Evolutionary conservation across 2,329 filamentous ascomycete genomes (phyloP).

Genomic region (Apiospora kogelbergensis): DNA sequence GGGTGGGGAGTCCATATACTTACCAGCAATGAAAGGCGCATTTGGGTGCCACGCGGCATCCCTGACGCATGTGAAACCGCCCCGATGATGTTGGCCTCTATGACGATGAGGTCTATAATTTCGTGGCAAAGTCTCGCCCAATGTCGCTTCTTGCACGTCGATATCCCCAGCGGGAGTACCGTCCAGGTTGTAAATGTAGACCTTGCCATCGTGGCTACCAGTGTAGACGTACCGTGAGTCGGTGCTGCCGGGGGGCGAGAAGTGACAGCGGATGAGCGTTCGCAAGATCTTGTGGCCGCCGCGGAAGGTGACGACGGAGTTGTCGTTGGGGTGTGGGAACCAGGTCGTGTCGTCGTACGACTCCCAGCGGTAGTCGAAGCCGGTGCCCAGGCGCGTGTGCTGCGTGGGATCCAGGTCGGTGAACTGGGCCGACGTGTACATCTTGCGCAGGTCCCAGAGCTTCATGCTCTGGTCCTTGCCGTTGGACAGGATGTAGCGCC

Average conservation of each 20-base stretch:
- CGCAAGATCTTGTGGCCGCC: constrained; percentile 87
- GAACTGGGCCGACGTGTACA: constrained; percentile 71
- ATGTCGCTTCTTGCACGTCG: constrained; percentile 72
- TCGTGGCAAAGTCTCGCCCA: constrained; percentile 54
- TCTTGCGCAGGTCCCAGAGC: constrained; percentile 91
- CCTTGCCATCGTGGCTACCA: constrained; percentile 84
- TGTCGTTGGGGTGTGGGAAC: constrained; percentile 78
- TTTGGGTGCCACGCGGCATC: constrained; percentile 91
- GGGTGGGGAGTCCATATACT: constrained; percentile 27
- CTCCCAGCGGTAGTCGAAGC: constrained; percentile 75
- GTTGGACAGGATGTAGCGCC: constrained; percentile 85
- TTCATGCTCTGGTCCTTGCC: constrained; percentile 97
- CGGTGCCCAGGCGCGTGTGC: constrained; percentile 48
- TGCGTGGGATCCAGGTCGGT: constrained; percentile 54
- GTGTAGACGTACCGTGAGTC: constrained; percentile 92
- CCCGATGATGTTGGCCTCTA: constrained; percentile 48
- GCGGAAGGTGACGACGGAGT: constrained; percentile 89
- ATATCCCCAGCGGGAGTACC: constrained; percentile 77
- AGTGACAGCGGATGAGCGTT: constrained; percentile 93
- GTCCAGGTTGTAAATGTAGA: constrained; percentile 92
- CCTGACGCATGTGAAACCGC: constrained; percentile 77
- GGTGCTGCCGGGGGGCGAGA: constrained; percentile 82
- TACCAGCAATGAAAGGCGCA: constrained; percentile 73
- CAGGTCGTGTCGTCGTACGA: constrained; percentile 65
- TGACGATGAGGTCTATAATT: constrained; percentile 55